phyloP scores from a whole-genome alignment of 805 yeast species.

The Saccharomycopsis sp. region DNA sequence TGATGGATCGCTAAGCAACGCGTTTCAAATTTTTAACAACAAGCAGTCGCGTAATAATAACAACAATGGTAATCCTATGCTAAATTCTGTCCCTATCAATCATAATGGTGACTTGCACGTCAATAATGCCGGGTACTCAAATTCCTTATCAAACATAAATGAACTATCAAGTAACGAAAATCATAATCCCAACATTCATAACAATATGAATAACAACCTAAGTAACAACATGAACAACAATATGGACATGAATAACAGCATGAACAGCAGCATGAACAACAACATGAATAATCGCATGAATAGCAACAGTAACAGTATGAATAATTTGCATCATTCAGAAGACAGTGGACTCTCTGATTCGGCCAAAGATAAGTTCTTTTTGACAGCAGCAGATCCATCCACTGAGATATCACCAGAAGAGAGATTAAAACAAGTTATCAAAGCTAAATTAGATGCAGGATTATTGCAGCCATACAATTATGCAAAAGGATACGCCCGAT shows the following conservation, averaged over 20 bases:
- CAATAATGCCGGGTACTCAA: background rate
- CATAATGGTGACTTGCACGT: background rate
- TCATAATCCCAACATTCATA: no score
- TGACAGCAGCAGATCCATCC: conserved; percentile 96
- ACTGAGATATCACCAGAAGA: conserved; percentile 93
- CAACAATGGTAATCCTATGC: background rate
- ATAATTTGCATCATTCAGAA: conserved; percentile 1
- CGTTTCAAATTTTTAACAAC: conserved; percentile 1
- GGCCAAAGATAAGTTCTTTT: conserved; percentile 85
- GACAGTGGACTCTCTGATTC: conserved; percentile 41
- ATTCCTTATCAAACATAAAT: background rate
- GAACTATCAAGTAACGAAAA: no score
- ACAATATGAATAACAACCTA: background rate
- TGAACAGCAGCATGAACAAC: conserved; percentile 20
- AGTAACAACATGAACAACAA: conserved; percentile 9
- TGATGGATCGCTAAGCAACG: background rate
- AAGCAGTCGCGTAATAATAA: background rate
- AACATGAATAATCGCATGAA: conserved; percentile 9
- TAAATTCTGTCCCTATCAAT: background rate
- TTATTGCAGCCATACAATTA: conserved; percentile 87
- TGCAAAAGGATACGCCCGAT: conserved; percentile 85
- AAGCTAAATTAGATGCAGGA: conserved; percentile 92
- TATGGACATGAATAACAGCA: conserved; percentile 18
- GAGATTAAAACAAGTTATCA: conserved; percentile 84
- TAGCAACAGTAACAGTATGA: conserved; percentile 3